These are phyloP conservation scores for Epichloe gansuensis DNA, from an alignment of 2,329 filamentous ascomycete genomes.

Conservation along the genomic window DNA sequence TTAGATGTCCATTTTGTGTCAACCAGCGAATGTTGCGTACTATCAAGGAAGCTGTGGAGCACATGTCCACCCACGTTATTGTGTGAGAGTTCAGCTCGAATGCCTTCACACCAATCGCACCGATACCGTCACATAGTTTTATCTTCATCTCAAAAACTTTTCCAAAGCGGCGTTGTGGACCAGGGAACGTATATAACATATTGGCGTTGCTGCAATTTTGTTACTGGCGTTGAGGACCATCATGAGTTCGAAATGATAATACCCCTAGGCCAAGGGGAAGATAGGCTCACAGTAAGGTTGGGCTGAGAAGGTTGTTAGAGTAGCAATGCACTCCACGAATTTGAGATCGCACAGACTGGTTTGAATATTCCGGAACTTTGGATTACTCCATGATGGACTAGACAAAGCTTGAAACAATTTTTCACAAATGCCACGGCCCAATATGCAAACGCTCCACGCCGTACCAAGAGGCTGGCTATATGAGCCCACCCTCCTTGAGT, in stretches of 20 bases:
- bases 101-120: not conserved
- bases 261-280: not conserved
- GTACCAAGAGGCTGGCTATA: constrained; percentile 9
- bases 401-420: too few relatives aligned
- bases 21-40: constrained; percentile 49
- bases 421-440: not conserved
- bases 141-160: not conserved
- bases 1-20: constrained; percentile 49
- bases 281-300: not conserved
- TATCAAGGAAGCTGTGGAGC: constrained; percentile 50
- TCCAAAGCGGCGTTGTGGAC: not conserved
- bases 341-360: too few relatives aligned
- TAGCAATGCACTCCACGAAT: too few relatives aligned
- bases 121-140: not conserved
- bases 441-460: not conserved
- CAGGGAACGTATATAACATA: too few relatives aligned
- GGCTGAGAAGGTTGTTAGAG: not conserved
- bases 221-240: not conserved
- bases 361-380: too few relatives aligned
- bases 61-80: constrained; percentile 49
- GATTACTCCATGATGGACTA: too few relatives aligned
- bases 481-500: constrained; percentile 30
- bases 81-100: constrained; percentile 23
- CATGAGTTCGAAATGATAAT: not conserved
- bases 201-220: not conserved